A percentile compares a stretch with the other conserved stretches of the same genome.
These are phyloP conservation scores for Stagonosporopsis tanaceti DNA, from an alignment of 2,329 filamentous ascomycete genomes.

Conservation along the genomic window DNA sequence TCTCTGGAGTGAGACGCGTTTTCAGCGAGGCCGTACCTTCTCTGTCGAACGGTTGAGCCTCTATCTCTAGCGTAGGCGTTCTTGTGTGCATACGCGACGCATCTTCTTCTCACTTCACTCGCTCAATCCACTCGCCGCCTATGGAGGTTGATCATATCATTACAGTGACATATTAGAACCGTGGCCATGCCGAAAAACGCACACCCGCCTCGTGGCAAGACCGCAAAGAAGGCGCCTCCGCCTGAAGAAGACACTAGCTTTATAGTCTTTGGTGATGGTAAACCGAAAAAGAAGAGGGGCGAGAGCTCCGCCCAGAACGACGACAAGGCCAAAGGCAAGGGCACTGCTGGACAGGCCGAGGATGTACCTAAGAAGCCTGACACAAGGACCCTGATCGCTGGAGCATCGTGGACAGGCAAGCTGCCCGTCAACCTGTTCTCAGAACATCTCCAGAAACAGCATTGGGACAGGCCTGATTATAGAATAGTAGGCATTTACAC, in stretches of 20 bases:
- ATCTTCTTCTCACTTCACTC: constrained; percentile 1
- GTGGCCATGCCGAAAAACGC: constrained; percentile 58
- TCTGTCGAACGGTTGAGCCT: constrained; percentile 23
- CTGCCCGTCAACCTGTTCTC: constrained; percentile 91
- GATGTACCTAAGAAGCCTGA: constrained; percentile 66
- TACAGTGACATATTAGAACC: constrained; percentile 7
- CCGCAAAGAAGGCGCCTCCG: constrained; percentile 51
- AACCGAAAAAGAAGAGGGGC: constrained; percentile 53
- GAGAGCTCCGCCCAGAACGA: constrained; percentile 31
- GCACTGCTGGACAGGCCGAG: constrained; percentile 33
- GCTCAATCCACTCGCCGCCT: neutral
- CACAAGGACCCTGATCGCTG: constrained; percentile 82
- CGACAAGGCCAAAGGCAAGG: constrained; percentile 48
- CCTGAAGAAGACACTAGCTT: constrained; percentile 58
- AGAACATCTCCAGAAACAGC: constrained; percentile 94
- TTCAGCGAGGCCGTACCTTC: neutral
- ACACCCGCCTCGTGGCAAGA: constrained; percentile 54
- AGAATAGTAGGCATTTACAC: constrained; percentile 65
- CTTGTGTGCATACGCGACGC: constrained; percentile 22
- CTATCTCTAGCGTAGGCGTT: constrained; percentile 25
- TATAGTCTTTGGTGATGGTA: constrained; percentile 59
- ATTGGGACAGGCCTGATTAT: constrained; percentile 95
- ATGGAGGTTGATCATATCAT: constrained; percentile 17
- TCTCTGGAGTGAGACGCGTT: neutral
- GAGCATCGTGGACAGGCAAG: constrained; percentile 96